Percentiles rank a stretch among this genome's conserved stretches.
Evolutionary conservation across 108 stramenopile genomes (phyloP).

Genomic region (Craspedostauros australis): DNA sequence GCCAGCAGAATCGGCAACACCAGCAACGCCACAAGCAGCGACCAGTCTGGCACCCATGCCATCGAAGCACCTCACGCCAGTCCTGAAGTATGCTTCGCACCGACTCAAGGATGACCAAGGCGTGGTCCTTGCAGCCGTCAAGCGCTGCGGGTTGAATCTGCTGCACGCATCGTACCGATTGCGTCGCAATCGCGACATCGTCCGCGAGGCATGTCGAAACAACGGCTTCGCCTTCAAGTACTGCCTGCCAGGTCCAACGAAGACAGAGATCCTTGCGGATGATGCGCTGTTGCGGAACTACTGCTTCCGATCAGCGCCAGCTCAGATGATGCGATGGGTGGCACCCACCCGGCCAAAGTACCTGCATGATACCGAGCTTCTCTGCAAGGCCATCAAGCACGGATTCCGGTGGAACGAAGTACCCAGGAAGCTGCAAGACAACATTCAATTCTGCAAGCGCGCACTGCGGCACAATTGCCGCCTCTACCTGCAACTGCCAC

Average conservation of each 20-base stretch:
- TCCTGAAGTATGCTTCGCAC: constrained; percentile 30
- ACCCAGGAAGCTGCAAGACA: background rate
- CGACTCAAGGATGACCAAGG: constrained; percentile 26
- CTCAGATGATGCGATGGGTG: too few species aligned
- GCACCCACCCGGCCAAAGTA: too few species aligned
- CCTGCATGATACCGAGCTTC: constrained; percentile 14
- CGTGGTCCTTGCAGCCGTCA: constrained; percentile 25
- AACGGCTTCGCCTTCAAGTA: constrained; percentile 27
- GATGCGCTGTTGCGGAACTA: too few species aligned
- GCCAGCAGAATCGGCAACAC: too few species aligned
- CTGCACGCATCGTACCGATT: constrained; percentile 30
- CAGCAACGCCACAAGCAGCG: too few species aligned
- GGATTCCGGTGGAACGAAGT: constrained; percentile 17
- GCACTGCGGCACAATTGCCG: background rate
- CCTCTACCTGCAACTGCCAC: constrained; percentile 9
- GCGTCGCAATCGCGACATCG: constrained; percentile 23
- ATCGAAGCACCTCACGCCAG: background rate
- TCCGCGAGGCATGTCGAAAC: constrained; percentile 14
- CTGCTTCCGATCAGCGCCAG: too few species aligned
- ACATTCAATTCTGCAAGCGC: constrained; percentile 7
- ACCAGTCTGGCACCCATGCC: background rate
- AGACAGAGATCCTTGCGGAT: constrained; percentile 9
- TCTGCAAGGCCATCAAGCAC: constrained; percentile 10
- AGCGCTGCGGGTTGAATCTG: constrained; percentile 20
- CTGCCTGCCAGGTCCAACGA: constrained; percentile 11